Evolutionary conservation across 768 basidiomycete species (phyloP), one percentile per base, ranked within the genome.

Genomic region (Asterophora parasitica): DNA sequence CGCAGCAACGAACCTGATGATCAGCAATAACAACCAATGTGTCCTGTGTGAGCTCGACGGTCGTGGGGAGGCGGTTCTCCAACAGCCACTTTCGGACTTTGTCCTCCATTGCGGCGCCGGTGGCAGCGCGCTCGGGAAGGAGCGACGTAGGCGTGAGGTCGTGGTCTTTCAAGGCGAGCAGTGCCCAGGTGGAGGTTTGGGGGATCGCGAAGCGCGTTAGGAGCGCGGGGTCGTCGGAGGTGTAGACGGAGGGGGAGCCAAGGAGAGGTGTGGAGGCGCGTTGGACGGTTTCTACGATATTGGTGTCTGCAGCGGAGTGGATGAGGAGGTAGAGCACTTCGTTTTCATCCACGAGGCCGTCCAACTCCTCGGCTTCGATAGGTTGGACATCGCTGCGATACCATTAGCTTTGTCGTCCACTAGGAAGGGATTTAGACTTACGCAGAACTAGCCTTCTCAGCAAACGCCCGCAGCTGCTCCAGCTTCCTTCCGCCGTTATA

Each of bases 21-120:
- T 94, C 88, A 1, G 86, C 77, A 48, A 96, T 77, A n/a, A 95
- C 74, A 17, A 91, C 72, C 9, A 92, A 96, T 3, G 85, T 83
- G 42, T 83, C 83, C 34, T 82, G 78, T 15, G 79, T 81, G 37
- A 97, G 78, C 64, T 95, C 88, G 15, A 83, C 59, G 9, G 81
- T 69, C 1, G 81, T 79, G 0, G 92, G 90, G 17, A 92, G 78
- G 26, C 85, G 81, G 62, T 96, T 77, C 0, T 69, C 61, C 2
- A 82, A 61, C 13, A 93, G 68, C 84, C 88, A 94, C 0, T 58
- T 49, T 9, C 60, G 58, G 15, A 85, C 58, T 15, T 69, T 51
- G n/a, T 68, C 60, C 34, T 62, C 54, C 23, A 23, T 23, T 3
- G 23, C 23, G 23, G 23, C 23, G 3, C 63, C 42, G 9, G 56